Evolutionary conservation across 495 filamentous ascomycete genomes (phyloP).

Genomic region (Oidiodendron maius): DNA sequence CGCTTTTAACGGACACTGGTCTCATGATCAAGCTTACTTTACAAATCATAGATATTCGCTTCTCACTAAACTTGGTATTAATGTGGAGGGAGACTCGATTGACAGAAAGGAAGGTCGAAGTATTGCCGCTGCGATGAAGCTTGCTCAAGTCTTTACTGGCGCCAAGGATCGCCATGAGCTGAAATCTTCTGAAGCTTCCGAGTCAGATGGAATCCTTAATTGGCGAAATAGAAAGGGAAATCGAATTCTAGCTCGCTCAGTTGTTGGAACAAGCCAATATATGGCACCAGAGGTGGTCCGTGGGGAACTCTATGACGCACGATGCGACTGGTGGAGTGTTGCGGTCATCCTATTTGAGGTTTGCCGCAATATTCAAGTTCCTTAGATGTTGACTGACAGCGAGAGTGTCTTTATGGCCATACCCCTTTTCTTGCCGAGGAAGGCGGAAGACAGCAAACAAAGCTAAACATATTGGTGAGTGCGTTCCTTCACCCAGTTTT

Average conservation of each 20-base stretch:
- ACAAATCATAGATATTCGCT: conserved; percentile 74
- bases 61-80: conserved; percentile 66
- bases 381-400: not conserved
- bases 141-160: conserved; percentile 39
- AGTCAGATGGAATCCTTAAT: conserved; percentile 53
- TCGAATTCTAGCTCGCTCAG: conserved; percentile 68
- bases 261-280: conserved; percentile 96
- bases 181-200: conserved; percentile 10
- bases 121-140: conserved; percentile 39
- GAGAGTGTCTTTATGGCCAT: conserved; percentile 76
- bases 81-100: conserved; percentile 66
- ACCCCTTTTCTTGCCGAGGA: conserved; percentile 85
- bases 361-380: conserved; percentile 8
- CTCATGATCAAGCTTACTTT: conserved; percentile 81
- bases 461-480: conserved; percentile 70
- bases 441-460: conserved; percentile 65
- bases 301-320: conserved; percentile 78
- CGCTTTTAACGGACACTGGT: conserved; percentile 92
- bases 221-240: conserved; percentile 75
- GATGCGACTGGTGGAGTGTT: conserved; percentile 96
- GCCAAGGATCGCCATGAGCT: conserved; percentile 44
- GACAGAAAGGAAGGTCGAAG: conserved; percentile 50
- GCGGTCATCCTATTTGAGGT: conserved; percentile 88
- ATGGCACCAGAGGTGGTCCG: conserved; percentile 93
- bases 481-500: not conserved